These are phyloP conservation scores for Wickerhamiella cacticola DNA, from an alignment of 805 yeast genomes.

Conservation along the genomic window DNA sequence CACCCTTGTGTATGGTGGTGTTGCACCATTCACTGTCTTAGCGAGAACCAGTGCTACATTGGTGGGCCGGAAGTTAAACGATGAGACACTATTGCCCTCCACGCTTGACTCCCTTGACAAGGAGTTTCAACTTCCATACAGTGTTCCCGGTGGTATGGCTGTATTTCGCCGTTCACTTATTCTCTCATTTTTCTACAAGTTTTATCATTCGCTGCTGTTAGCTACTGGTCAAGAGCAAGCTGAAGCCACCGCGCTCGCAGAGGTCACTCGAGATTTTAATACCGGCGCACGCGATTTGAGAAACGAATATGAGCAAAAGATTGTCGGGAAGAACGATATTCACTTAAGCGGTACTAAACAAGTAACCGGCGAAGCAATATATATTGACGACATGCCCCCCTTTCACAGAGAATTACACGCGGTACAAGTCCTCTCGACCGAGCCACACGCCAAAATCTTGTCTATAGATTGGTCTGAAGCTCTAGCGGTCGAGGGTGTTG, in stretches of 20 bases:
- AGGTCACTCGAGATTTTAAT: constrained; percentile 30
- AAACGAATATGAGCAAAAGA: constrained; percentile 30
- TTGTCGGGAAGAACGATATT: constrained; percentile 34
- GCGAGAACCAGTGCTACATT: constrained; percentile 30
- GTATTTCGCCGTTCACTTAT: constrained; percentile 36
- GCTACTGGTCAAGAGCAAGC: constrained; percentile 15
- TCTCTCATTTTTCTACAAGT: constrained; percentile 37
- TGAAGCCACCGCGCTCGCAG: constrained; percentile 25
- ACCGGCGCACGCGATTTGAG: constrained; percentile 33
- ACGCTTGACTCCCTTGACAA: constrained; percentile 24
- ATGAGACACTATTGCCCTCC: constrained; percentile 3
- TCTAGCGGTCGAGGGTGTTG: constrained; percentile 33
- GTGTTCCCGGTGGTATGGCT: constrained; percentile 43
- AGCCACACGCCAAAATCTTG: constrained; percentile 35
- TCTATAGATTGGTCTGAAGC: constrained; percentile 34
- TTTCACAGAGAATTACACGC: constrained; percentile 34
- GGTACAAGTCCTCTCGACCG: constrained; percentile 35
- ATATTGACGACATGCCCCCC: constrained; percentile 37
- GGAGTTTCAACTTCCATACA: constrained; percentile 33
- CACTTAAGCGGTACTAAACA: constrained; percentile 39
- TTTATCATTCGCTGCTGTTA: constrained; percentile 29
- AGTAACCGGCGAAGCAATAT: constrained; percentile 38
- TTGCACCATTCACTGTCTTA: constrained; percentile 37
- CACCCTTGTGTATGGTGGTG: constrained; percentile 37
- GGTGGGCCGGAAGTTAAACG: constrained; percentile 19